Conservation (phyloP, 768 basidiomycete species). For the Pleurotus salmoneostramineus region DNA sequence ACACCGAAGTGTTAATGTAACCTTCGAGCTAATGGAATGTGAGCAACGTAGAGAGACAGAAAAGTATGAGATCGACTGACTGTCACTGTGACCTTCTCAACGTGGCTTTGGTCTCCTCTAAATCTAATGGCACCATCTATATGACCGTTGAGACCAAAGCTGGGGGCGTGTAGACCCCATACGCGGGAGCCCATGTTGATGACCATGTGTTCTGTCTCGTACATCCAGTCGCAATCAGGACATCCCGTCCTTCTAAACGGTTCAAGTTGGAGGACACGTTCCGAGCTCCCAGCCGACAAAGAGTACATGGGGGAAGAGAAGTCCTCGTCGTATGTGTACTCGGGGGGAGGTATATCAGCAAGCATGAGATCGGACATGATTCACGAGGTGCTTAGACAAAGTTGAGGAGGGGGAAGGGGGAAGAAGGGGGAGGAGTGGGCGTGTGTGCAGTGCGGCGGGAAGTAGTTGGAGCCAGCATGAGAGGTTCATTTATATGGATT, state of each 20-base stretch:
- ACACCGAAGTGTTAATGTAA: slow-evolving; percentile 23
- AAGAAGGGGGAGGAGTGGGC: background rate
- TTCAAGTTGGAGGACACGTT: slow-evolving; percentile 31
- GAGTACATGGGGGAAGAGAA: slow-evolving; percentile 21
- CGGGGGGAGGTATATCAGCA: slow-evolving; percentile 2
- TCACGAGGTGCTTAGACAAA: too few species aligned
- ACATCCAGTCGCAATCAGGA: slow-evolving; percentile 28
- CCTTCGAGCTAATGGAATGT: slow-evolving; percentile 31
- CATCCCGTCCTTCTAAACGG: slow-evolving; percentile 19
- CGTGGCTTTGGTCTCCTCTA: slow-evolving; percentile 27
- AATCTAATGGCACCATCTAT: slow-evolving; percentile 37
- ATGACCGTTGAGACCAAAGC: slow-evolving; percentile 36
- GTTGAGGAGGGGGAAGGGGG: background rate
- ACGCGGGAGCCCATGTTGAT: slow-evolving; percentile 36
- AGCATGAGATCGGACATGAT: slow-evolving; percentile 3
- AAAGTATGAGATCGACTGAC: slow-evolving; percentile 19
- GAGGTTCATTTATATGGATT: background rate
- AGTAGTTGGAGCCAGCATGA: background rate
- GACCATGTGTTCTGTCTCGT: slow-evolving; percentile 33
- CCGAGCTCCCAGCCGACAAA: slow-evolving; percentile 20
- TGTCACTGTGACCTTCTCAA: slow-evolving; percentile 31
- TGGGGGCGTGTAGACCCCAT: slow-evolving; percentile 32
- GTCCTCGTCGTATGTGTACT: slow-evolving; percentile 3
- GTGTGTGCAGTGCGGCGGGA: background rate
- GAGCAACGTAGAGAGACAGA: background rate